Base-by-base conservation (phyloP, 2,329 filamentous ascomycete species). In the Atkinsonella texensis region DNA sequence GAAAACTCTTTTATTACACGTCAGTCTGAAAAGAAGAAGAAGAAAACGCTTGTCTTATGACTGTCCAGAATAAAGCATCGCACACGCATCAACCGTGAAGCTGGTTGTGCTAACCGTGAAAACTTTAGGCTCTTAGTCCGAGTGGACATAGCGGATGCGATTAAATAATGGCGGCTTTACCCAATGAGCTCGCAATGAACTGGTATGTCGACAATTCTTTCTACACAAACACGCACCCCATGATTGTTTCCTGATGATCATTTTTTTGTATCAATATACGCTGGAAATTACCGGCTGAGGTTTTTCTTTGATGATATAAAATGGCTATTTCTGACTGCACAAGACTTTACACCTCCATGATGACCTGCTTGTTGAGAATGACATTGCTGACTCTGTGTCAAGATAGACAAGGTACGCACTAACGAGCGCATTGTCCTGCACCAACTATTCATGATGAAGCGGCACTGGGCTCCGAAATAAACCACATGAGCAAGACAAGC, bases 201-300 rank as follows among this genome's bases (percentile, higher is more conserved):
- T 35, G 48, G 48, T 49, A 49, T 20, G 48, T 49, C 20, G n/a
- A 8, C 20, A n/a, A n/a, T 3, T 4, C 23, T 11, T 12, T 31
- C 11, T 20, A 8, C 17, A 43, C 9, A 20, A n/a, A n/a, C 33
- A n/a, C 43, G 23, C 35, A 47, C 41, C 6, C 39, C 48, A 33
- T 15, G 45, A 13, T 39, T 47, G 33, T 53, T 62, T 60, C 54
- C 56, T 68, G 66, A 70, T 88, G 84, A 85, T 77, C 76, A 79
- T 79, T 82, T 86, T 67, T 73, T 28, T 28, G 28, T 76, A 77
- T 74, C 72, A 75, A 76, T 72, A 76, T 77, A 79, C 78, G 79
- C 87, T 89, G 90, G 87, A 87, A 91, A 93, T 94, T 94, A 94
- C 88, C 88, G 88, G 83, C 88, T 81, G 86, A 94, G 67, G 49